Evolutionary conservation across 257 asterid genomes (phyloP).

Genomic region (Scutellaria galericulata): DNA sequence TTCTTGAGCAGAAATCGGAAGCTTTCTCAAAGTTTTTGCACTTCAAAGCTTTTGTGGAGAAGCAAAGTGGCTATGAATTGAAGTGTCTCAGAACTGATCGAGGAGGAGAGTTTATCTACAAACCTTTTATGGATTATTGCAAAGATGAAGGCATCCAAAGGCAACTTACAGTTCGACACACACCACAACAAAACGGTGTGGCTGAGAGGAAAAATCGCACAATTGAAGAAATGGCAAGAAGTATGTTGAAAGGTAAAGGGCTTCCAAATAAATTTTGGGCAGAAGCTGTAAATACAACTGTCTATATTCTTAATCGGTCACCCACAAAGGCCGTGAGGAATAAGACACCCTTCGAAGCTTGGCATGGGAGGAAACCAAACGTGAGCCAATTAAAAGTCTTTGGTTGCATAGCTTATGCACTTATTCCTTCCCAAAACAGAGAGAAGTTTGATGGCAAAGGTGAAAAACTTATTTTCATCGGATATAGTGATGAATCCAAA

Average conservation of each 20-base stretch:
- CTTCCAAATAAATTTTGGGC: constrained; percentile 26
- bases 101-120: constrained; percentile 28
- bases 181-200: constrained; percentile 31
- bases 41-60: constrained; percentile 16
- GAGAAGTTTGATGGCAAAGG: constrained; percentile 13
- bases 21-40: constrained; percentile 4
- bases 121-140: constrained; percentile 20
- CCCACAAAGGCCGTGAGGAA: neutral
- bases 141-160: constrained; percentile 13
- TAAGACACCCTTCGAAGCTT: constrained; percentile 14
- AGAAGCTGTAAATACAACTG: constrained; percentile 6
- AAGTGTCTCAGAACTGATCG: constrained; percentile 18
- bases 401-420: constrained; percentile 25
- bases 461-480: constrained; percentile 7
- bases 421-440: neutral
- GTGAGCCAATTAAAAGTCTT: constrained; percentile 16
- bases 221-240: constrained; percentile 20
- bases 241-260: constrained; percentile 18
- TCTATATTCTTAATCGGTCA: constrained; percentile 9
- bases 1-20: constrained; percentile 16
- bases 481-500: constrained; percentile 27
- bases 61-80: constrained; percentile 1
- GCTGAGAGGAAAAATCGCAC: neutral
- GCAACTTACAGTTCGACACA: constrained; percentile 3
- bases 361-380: constrained; percentile 7